Evolutionary conservation across 805 yeast genomes (phyloP).

Genomic region (Saccharomycopsis lassenensis): DNA sequence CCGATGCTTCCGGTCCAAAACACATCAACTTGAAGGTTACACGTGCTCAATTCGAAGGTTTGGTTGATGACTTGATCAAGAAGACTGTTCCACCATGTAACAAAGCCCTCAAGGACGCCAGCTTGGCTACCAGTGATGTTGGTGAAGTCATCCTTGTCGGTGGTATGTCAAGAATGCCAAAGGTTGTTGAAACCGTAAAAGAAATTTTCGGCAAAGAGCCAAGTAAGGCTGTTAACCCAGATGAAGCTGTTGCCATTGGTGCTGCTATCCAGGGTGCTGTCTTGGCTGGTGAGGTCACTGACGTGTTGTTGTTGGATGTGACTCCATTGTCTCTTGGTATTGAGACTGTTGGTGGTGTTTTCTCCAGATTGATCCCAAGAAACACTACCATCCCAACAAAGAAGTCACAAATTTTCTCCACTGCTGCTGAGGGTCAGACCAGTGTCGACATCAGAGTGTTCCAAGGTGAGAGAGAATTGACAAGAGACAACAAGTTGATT

Average conservation of each 20-base stretch:
- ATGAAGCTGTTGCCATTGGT: conserved; percentile 90
- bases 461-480: conserved; percentile 99
- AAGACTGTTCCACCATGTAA: conserved; percentile 67
- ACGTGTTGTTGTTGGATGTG: conserved; percentile 80
- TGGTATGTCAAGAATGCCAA: conserved; percentile 91
- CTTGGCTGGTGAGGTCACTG: conserved; percentile 88
- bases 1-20: conserved; percentile 75
- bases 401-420: conserved; percentile 92
- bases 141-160: conserved; percentile 80
- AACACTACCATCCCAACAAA: conserved; percentile 95
- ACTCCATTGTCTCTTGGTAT: conserved; percentile 89
- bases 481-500: conserved; percentile 93
- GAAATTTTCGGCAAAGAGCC: conserved; percentile 73
- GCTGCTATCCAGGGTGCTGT: conserved; percentile 98
- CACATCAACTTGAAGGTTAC: conserved; percentile 62
- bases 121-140: conserved; percentile 50
- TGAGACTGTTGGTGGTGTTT: conserved; percentile 97
- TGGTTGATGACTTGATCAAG: conserved; percentile 60
- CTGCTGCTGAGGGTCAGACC: conserved; percentile 94
- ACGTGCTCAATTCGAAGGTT: conserved; percentile 56
- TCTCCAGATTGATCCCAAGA: conserved; percentile 83
- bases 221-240: conserved; percentile 88
- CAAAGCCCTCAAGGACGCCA: conserved; percentile 77
- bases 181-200: conserved; percentile 69
- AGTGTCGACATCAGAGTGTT: conserved; percentile 94